Evolutionary conservation across 192 early-diverging fungal species (phyloP).

Genomic region (Fimicolochytrium jonesii): DNA sequence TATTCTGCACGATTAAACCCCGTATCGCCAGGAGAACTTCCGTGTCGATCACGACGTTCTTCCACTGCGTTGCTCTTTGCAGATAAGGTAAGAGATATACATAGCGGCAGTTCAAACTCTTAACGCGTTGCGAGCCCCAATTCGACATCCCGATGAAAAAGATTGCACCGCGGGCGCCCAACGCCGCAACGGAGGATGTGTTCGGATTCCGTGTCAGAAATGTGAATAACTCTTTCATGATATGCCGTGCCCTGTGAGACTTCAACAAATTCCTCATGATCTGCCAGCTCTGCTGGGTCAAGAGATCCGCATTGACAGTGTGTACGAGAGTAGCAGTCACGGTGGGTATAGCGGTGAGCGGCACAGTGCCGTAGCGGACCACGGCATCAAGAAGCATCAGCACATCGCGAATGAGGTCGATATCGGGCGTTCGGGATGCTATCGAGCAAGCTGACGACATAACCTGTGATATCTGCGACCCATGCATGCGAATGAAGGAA

Average conservation of each 20-base stretch:
- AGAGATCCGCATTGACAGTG: not conserved
- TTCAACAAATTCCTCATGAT: slow-evolving; percentile 61
- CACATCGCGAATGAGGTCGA: slow-evolving; percentile 4
- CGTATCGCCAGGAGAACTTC: slow-evolving; percentile 15
- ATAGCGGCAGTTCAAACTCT: slow-evolving; percentile 34
- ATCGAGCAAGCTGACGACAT: slow-evolving; percentile 14
- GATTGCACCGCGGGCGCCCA: slow-evolving; percentile 51
- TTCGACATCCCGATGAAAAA: slow-evolving; percentile 50
- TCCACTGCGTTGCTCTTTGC: slow-evolving; percentile 28
- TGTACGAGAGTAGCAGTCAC: slow-evolving; percentile 5
- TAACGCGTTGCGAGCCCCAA: slow-evolving; percentile 48
- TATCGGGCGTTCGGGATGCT: not conserved
- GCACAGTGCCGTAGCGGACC: slow-evolving; percentile 25
- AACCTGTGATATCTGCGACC: slow-evolving; percentile 6
- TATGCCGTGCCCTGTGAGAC: slow-evolving; percentile 58
- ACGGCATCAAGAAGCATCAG: slow-evolving; percentile 22
- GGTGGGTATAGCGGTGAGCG: not conserved
- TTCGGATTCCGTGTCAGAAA: slow-evolving; percentile 23
- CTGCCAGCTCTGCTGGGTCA: slow-evolving; percentile 34
- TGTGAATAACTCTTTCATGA: slow-evolving; percentile 53
- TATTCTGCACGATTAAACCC: slow-evolving; percentile 16
- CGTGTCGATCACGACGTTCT: slow-evolving; percentile 9
- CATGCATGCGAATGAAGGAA: slow-evolving; percentile 21
- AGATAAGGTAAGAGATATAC: slow-evolving; percentile 30
- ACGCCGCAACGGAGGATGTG: not conserved